Evolutionary conservation across 176 grass and related monocot species (phyloP).

Genomic region (Carex scoparia): DNA sequence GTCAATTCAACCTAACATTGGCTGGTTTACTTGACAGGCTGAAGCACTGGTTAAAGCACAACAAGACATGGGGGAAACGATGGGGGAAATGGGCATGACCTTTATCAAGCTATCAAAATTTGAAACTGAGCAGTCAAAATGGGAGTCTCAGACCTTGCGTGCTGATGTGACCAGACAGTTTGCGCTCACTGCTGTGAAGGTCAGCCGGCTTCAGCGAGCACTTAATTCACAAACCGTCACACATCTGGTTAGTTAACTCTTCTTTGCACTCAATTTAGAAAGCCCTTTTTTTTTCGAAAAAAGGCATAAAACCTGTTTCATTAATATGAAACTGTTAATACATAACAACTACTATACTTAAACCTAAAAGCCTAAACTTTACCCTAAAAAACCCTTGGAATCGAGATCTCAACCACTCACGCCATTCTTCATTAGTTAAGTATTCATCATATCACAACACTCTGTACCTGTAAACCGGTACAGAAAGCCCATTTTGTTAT

Average conservation of each 20-base stretch:
- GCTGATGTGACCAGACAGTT: slow-evolving; percentile 62
- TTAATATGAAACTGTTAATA: too few relatives aligned
- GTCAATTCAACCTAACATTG: background rate
- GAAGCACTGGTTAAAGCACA: slow-evolving; percentile 59
- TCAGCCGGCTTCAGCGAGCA: slow-evolving; percentile 66
- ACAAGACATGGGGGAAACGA: slow-evolving; percentile 63
- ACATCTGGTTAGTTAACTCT: slow-evolving; percentile 55
- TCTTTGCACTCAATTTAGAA: background rate
- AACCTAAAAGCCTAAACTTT: too few relatives aligned
- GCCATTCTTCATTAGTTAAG: too few relatives aligned
- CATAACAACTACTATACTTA: too few relatives aligned
- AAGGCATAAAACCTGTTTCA: too few relatives aligned
- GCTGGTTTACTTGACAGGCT: slow-evolving; percentile 41
- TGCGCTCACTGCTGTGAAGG: slow-evolving; percentile 54
- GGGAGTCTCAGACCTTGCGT: slow-evolving; percentile 52
- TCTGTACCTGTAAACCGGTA: too few relatives aligned
- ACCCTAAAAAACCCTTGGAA: too few relatives aligned
- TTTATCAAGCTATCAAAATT: slow-evolving; percentile 84
- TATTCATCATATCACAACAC: too few relatives aligned
- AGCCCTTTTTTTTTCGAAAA: too few relatives aligned
- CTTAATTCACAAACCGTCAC: slow-evolving; percentile 53
- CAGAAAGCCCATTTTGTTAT: background rate
- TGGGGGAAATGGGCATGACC: slow-evolving; percentile 70
- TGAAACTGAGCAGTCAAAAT: slow-evolving; percentile 51
- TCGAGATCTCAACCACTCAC: too few relatives aligned